phyloP scores from a whole-genome alignment of 352 stramenopile genomes.

The Globisporangium polare region DNA sequence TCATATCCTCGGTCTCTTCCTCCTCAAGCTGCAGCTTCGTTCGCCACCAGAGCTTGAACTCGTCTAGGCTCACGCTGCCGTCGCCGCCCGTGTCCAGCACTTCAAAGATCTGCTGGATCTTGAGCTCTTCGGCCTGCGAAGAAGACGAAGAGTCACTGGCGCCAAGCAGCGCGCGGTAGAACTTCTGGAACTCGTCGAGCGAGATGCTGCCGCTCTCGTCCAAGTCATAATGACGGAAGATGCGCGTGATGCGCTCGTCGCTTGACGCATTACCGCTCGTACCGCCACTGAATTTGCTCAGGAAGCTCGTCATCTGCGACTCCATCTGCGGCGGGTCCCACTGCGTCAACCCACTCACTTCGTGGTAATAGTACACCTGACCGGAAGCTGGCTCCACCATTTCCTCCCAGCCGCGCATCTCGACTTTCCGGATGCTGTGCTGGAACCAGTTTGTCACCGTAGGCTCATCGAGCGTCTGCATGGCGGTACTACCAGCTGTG shows the following conservation, averaged over 20 bases:
- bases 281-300: slow-evolving; percentile 34
- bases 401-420: slow-evolving; percentile 57
- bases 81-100: slow-evolving; percentile 67
- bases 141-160: slow-evolving; percentile 10
- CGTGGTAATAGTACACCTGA: slow-evolving; percentile 65
- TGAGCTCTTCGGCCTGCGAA: slow-evolving; percentile 1
- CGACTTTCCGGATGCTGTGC: slow-evolving; percentile 38
- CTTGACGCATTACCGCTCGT: slow-evolving; percentile 17
- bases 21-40: slow-evolving; percentile 59
- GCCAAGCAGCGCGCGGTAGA: slow-evolving; percentile 52
- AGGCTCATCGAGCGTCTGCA: slow-evolving; percentile 17
- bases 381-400: slow-evolving; percentile 29
- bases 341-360: slow-evolving; percentile 45
- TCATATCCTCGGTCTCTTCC: slow-evolving; percentile 36
- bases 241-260: slow-evolving; percentile 53
- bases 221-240: slow-evolving; percentile 67
- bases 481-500: not conserved
- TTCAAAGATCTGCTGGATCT: slow-evolving; percentile 49
- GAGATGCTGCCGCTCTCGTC: slow-evolving; percentile 65
- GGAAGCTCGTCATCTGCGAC: slow-evolving; percentile 41
- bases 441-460: slow-evolving; percentile 34
- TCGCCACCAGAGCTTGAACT: slow-evolving; percentile 77
- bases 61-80: slow-evolving; percentile 54
- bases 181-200: slow-evolving; percentile 46
- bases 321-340: slow-evolving; percentile 65